Base-by-base conservation (phyloP, 306 rosid species). In the Begonia peltatifolia region DNA sequence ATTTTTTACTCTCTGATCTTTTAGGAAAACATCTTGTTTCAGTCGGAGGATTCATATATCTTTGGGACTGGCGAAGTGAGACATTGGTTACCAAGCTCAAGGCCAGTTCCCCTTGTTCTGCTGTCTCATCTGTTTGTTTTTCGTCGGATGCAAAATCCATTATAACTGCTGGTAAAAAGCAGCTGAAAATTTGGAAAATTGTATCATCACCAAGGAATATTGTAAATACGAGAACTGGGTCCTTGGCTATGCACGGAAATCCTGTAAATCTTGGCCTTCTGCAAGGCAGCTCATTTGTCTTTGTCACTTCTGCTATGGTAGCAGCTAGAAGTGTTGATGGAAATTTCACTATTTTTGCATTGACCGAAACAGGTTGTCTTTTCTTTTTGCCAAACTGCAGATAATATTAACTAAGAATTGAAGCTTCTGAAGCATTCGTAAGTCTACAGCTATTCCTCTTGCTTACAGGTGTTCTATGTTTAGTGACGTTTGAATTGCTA, bases 101-200 rank as follows among this genome's bases (percentile, higher is more conserved):
- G 71, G 84, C 78, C 63, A 64, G 78, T 60, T 81, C 94, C 65
- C 76, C 86, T 69, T 78, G 51, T 67, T 59, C 79, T 56, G 56
- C 73, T 36, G 55, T 80, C 65, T 70, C 84, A 42, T 78, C 72
- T 60, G 84, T 84, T 46, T 62, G 72, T 63, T 84, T 84, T 68
- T 81, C 94, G 16, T 61, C 76, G 15, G 81, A 78, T 76, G 77
- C 78, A 55, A 78, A 84, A 57, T 48, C 67, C 54, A 64, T 84
- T 53, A 57, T 76, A 57, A 84, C 89, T 74, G 76, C 81, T 69
- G 82, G 94, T 62, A 74, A 74, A 63, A 84, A 76, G 64, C 89
- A 84, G 70, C 71, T 80, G 68, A 84, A 81, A 56, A 70, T 84
- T 67, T 84, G 94, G 94, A 54, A 53, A n/a, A 60, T 81, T 67